These are phyloP conservation scores for Tirmania nivea DNA, from an alignment of 495 filamentous ascomycete species.

Conservation along the genomic window DNA sequence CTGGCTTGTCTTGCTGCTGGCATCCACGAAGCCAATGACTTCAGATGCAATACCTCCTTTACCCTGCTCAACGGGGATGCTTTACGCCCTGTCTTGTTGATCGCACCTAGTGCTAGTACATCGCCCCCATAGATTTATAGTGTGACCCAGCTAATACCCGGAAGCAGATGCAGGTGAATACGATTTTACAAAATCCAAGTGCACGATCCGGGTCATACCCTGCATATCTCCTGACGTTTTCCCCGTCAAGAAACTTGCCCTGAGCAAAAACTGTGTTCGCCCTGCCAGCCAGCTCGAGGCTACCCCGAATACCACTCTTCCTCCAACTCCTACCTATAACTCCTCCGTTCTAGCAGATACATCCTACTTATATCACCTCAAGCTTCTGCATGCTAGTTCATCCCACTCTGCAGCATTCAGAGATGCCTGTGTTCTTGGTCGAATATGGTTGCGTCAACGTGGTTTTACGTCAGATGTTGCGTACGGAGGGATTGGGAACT, in stretches of 20 bases:
- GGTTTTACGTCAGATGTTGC: conserved; percentile 45
- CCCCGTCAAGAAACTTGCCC: conserved; percentile 39
- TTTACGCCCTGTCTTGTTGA: conserved; percentile 48
- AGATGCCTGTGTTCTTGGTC: conserved; percentile 67
- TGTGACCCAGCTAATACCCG: neutral
- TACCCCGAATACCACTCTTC: conserved; percentile 21
- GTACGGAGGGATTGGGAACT: conserved; percentile 76
- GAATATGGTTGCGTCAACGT: conserved; percentile 72
- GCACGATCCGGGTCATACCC: conserved; percentile 56
- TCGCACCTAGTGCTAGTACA: conserved; percentile 23
- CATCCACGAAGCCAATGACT: conserved; percentile 33
- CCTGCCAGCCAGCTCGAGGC: conserved; percentile 14
- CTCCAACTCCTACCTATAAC: conserved; percentile 73
- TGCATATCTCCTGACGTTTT: conserved; percentile 46
- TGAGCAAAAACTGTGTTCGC: conserved; percentile 50
- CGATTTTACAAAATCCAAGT: conserved; percentile 23
- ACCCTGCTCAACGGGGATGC: conserved; percentile 51
- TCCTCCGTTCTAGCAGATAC: conserved; percentile 61
- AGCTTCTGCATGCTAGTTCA: conserved; percentile 40
- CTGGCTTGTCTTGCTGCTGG: conserved; percentile 54
- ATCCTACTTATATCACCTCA: conserved; percentile 47
- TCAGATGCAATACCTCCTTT: conserved; percentile 38
- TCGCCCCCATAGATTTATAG: neutral
- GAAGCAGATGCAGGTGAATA: conserved; percentile 12
- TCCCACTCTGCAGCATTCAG: conserved; percentile 47